Evolutionary conservation across 768 basidiomycete genomes (phyloP), one percentile per base, ranked within the genome.

Genomic region (Boletus pseudo-olivaceus): DNA sequence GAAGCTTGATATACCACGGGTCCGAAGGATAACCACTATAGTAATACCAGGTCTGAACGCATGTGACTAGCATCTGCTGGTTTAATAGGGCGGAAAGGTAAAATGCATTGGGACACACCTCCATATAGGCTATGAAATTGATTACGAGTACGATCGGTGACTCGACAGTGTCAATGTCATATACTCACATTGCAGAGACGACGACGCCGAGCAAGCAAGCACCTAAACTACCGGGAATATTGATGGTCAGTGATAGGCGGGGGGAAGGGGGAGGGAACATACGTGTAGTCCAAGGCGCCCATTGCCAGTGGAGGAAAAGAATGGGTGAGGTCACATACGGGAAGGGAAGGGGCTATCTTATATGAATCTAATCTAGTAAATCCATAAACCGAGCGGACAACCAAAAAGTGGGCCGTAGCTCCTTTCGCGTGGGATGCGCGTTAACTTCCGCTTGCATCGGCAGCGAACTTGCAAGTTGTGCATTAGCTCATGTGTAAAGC

Each of bases 31-130:
- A 71, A 3, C 56, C 76, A n/a, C 70, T 71, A 50, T 69, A 84
- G 63, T 84, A 85, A 58, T 78, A 83, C 74, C 75, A 83, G 1
- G 78, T 75, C 65, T 85, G 83, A 15, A 84, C 72, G 53, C 74
- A 72, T 14, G 83, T 83, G 19, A 84, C 83, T 85, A 39, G 37
- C 0, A 40, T 9, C 42, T 29, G 34, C 8, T 14, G 20, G 39
- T 11, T 65, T 55, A 29, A 61, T 37, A 26, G n/a, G 23, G n/a
- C 3, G 38, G 33, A 45, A 33, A 55, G 47, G 44, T 40, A 60
- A 35, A 33, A 37, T 12, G 27, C 4, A 14, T 26, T 32, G 19
- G 5, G 27, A 61, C 70, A 2, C 46, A 82, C 82, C 78, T 70
- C 82, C 82, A 54, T 80, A 77, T 26, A 83, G 67, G 5, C 82